phyloP scores from a whole-genome alignment of 768 basidiomycete genomes.

The Megacollybia marginata region DNA sequence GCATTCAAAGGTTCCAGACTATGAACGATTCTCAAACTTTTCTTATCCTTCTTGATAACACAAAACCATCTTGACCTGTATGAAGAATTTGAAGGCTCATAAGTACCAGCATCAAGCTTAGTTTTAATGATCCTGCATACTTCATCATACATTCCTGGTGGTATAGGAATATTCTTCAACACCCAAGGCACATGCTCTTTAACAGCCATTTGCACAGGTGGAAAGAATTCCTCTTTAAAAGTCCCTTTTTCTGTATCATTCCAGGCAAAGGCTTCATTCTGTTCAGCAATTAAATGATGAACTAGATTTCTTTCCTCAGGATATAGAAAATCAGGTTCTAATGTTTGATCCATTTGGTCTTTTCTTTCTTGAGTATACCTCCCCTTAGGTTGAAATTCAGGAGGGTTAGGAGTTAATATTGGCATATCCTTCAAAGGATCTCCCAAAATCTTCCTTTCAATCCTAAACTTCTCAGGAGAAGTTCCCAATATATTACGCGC shows the following conservation, averaged over 20 bases:
- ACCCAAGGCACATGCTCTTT: constrained; percentile 28
- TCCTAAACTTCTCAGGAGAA: constrained; percentile 12
- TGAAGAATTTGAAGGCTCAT: constrained; percentile 24
- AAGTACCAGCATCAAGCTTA: constrained; percentile 23
- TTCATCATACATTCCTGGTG: constrained; percentile 16
- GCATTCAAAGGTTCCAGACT: constrained; percentile 29
- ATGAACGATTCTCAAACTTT: constrained; percentile 26
- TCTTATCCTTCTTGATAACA: constrained; percentile 31
- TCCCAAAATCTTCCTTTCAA: constrained; percentile 12
- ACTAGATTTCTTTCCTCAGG: too few species aligned
- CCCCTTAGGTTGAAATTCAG: constrained; percentile 8
- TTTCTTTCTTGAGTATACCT: constrained; percentile 16
- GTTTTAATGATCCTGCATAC: constrained; percentile 11
- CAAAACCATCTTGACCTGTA: constrained; percentile 30
- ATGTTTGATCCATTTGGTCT: constrained; percentile 18
- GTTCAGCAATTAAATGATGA: constrained; percentile 22
- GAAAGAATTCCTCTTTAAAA: constrained; percentile 25
- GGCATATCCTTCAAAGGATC: constrained; percentile 13
- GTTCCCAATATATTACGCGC: constrained; percentile 5
- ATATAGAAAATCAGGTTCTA: too few species aligned
- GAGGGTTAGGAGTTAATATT: constrained; percentile 4
- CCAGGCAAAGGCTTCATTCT: constrained; percentile 31
- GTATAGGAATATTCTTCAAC: constrained; percentile 20
- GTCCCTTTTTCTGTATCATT: constrained; percentile 25
- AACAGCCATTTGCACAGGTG: constrained; percentile 22